These are phyloP conservation scores for Oxytropis ochrocephala DNA, from an alignment of 306 rosid genomes.

Conservation along the genomic window DNA sequence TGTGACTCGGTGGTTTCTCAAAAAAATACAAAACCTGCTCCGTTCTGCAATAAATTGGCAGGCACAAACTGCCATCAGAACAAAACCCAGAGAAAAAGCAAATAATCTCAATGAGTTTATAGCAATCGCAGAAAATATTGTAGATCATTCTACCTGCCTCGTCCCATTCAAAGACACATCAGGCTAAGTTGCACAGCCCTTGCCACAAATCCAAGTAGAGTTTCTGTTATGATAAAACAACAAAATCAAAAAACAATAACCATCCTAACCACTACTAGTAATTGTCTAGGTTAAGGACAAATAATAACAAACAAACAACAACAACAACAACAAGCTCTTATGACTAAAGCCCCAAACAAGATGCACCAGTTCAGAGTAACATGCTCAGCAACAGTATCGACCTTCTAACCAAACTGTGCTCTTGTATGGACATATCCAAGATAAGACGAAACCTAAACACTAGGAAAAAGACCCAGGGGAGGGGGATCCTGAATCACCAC, in stretches of 20 bases:
- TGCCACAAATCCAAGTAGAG: constrained; percentile 34
- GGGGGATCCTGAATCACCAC: constrained; percentile 15
- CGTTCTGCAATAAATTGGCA: constrained; percentile 29
- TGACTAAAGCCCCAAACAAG: constrained; percentile 16
- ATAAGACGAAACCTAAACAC: neutral
- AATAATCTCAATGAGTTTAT: neutral
- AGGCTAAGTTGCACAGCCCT: constrained; percentile 37
- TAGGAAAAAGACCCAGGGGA: neutral
- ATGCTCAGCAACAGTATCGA: neutral
- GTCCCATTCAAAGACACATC: constrained; percentile 30
- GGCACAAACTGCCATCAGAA: constrained; percentile 33
- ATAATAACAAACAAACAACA: constrained; percentile 21
- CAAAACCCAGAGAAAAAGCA: neutral
- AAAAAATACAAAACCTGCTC: constrained; percentile 27
- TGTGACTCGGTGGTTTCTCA: neutral
- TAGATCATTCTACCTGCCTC: constrained; percentile 36
- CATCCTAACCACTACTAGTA: constrained; percentile 24
- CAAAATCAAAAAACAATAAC: constrained; percentile 37
- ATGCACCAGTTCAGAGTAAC: constrained; percentile 3
- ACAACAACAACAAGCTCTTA: constrained; percentile 19
- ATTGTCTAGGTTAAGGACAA: constrained; percentile 9
- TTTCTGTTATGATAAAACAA: constrained; percentile 49
- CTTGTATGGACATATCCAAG: constrained; percentile 7
- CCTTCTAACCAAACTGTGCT: constrained; percentile 5
- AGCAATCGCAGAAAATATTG: constrained; percentile 4